Percentiles rank a stretch among this genome's conserved stretches.
phyloP scores from a whole-genome alignment of 306 rosid genomes.

The Hylodesmum podocarpum region DNA sequence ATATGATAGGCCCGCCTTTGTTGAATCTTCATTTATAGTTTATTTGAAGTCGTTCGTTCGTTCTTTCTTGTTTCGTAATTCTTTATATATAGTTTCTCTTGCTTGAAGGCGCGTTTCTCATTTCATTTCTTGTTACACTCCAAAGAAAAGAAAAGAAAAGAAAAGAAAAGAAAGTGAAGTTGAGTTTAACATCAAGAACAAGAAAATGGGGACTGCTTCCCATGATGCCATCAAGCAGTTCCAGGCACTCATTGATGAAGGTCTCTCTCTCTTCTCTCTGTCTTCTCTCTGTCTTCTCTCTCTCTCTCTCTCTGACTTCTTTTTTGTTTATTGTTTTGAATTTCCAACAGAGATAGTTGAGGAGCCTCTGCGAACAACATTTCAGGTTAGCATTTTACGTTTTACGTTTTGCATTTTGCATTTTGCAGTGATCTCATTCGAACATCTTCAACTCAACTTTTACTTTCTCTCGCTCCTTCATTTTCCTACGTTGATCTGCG shows the following conservation, averaged over 20 bases:
- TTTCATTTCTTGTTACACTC: background rate
- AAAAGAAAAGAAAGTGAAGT: background rate
- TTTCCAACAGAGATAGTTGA: slow-evolving; percentile 50
- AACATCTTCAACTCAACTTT: background rate
- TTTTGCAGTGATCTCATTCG: slow-evolving; percentile 24
- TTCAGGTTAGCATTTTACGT: slow-evolving; percentile 60
- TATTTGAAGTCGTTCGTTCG: too few relatives aligned
- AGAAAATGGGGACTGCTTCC: slow-evolving; percentile 58
- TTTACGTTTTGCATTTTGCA: slow-evolving; percentile 46
- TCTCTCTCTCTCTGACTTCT: background rate
- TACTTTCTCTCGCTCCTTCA: background rate
- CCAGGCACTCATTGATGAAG: slow-evolving; percentile 50
- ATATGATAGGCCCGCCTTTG: slow-evolving; percentile 47
- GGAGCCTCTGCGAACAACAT: slow-evolving; percentile 58
- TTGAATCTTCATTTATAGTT: slow-evolving; percentile 37
- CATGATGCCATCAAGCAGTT: slow-evolving; percentile 62
- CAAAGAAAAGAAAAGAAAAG: background rate
- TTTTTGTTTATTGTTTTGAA: background rate
- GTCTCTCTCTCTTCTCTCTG: slow-evolving; percentile 27
- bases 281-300: background rate
- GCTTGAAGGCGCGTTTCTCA: background rate
- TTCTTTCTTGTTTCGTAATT: too few relatives aligned
- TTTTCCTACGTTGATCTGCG: background rate
- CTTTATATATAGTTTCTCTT: background rate
- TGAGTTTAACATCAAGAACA: background rate